A percentile compares a stretch with the other conserved stretches of the same genome.
Evolutionary conservation across 208 protist species (phyloP).

Genomic region (Blastocrithidia nonstop): DNA sequence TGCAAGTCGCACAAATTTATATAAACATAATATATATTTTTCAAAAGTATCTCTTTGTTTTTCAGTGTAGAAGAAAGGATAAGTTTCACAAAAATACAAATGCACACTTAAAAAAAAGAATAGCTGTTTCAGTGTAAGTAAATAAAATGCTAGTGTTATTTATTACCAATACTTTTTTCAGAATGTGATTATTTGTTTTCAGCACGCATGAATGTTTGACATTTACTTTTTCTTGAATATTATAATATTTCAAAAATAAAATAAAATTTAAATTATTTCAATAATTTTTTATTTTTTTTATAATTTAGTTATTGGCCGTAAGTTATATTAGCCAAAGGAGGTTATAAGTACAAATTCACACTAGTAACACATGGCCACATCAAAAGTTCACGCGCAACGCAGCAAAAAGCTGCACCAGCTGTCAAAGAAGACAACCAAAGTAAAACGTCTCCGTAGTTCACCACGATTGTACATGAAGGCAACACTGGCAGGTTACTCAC

Average conservation of each 20-base stretch:
- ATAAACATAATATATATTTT: neutral
- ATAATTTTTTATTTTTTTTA: constrained; percentile 2
- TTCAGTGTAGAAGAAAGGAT: neutral
- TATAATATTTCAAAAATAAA: neutral
- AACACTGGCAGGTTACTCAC: constrained; percentile 80
- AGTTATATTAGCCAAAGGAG: constrained; percentile 3
- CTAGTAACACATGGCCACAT: constrained; percentile 31
- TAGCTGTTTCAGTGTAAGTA: no score
- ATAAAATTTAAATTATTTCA: neutral
- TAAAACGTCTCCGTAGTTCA: constrained; percentile 74
- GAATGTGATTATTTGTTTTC: no score
- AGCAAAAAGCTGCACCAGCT: constrained; percentile 86
- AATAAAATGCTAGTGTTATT: no score
- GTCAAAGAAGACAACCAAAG: constrained; percentile 67
- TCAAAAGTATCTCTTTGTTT: neutral
- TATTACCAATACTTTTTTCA: no score
- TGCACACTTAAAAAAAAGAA: no score
- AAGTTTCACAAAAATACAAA: no score
- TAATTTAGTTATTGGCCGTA: constrained; percentile 11
- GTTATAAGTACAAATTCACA: constrained; percentile 5
- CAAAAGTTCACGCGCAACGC: constrained; percentile 66
- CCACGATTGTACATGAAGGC: constrained; percentile 88
- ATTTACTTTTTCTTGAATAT: neutral
- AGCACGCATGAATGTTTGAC: no score
- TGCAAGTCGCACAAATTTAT: neutral